Evolutionary conservation across 202 grass and related monocot species (phyloP).

Genomic region (Zizania palustris): DNA sequence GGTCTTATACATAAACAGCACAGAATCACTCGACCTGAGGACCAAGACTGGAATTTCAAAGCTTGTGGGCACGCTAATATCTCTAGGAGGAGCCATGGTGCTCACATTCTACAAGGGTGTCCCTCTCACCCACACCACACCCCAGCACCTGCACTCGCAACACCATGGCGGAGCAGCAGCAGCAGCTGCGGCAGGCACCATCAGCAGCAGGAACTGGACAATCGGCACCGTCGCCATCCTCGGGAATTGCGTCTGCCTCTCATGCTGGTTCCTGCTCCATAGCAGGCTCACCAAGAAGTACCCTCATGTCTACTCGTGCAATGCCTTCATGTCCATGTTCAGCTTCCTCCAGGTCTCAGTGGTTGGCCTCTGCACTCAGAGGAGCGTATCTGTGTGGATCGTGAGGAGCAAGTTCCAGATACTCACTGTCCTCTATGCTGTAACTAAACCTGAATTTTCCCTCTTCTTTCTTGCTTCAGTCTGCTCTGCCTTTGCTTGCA

Average conservation of each 20-base stretch:
- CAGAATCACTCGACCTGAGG: slow-evolving; percentile 59
- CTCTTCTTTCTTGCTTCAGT: not conserved
- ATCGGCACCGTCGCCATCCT: slow-evolving; percentile 71
- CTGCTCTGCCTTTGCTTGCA: not conserved
- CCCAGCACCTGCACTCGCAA: not conserved
- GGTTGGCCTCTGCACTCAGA: slow-evolving; percentile 62
- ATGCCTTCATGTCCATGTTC: slow-evolving; percentile 65
- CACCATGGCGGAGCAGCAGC: not conserved
- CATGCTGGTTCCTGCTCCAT: slow-evolving; percentile 86
- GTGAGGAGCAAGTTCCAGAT: slow-evolving; percentile 67
- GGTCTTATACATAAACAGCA: slow-evolving; percentile 34
- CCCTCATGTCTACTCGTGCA: slow-evolving; percentile 83
- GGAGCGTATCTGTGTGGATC: slow-evolving; percentile 57
- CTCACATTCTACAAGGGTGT: slow-evolving; percentile 76
- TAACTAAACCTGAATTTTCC: slow-evolving; percentile 12
- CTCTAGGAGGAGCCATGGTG: slow-evolving; percentile 66
- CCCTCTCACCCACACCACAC: slow-evolving; percentile 40
- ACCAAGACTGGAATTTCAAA: slow-evolving; percentile 62
- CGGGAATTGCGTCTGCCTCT: slow-evolving; percentile 64
- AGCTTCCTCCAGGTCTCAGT: slow-evolving; percentile 77
- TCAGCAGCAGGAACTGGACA: slow-evolving; percentile 54
- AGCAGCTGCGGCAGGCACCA: not conserved
- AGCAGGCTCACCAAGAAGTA: slow-evolving; percentile 70
- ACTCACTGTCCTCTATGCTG: slow-evolving; percentile 62
- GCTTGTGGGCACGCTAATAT: slow-evolving; percentile 63